Evolutionary conservation across 495 filamentous ascomycete genomes (phyloP).

Genomic region (Achaetomiella virescens): DNA sequence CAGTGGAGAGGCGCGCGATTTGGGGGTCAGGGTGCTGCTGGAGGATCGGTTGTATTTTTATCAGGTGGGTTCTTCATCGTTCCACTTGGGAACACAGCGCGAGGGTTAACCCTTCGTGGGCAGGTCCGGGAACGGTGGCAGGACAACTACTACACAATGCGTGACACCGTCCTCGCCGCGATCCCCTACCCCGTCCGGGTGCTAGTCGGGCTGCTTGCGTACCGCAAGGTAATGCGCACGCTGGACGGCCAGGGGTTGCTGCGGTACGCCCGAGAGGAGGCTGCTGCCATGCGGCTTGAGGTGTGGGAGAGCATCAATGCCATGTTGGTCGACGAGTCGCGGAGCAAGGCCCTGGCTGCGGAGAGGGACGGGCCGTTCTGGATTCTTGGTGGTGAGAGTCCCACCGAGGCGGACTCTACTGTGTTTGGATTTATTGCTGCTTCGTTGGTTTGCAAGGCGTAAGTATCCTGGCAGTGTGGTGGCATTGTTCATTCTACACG

Average conservation of each 20-base stretch:
- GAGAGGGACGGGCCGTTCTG: conserved; percentile 44
- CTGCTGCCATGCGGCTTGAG: conserved; percentile 37
- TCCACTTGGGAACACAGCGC: not conserved
- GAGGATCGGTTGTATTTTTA: conserved; percentile 59
- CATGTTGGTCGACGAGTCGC: conserved; percentile 23
- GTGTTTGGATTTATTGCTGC: conserved; percentile 53
- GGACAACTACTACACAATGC: conserved; percentile 57
- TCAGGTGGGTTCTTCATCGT: conserved; percentile 27
- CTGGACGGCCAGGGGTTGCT: conserved; percentile 52
- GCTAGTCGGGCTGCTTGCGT: conserved; percentile 47
- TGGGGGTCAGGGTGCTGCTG: conserved; percentile 47
- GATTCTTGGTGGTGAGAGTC: conserved; percentile 47
- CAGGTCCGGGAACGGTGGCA: conserved; percentile 48
- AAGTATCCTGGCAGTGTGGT: conserved; percentile 26
- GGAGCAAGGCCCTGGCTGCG: conserved; percentile 5
- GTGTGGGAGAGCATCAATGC: conserved; percentile 48
- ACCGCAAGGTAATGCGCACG: conserved; percentile 36
- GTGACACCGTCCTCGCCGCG: conserved; percentile 41
- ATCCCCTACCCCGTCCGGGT: conserved; percentile 48
- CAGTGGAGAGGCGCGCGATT: conserved; percentile 40
- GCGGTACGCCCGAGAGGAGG: conserved; percentile 46
- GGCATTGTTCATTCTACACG: not conserved
- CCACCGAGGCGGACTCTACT: conserved; percentile 51
- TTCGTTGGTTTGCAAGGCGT: conserved; percentile 48
- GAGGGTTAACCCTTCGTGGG: not conserved